Percentiles rank a stretch among this genome's conserved stretches.
phyloP scores from a whole-genome alignment of 257 asterid genomes.

The Solanum tacnaense region DNA sequence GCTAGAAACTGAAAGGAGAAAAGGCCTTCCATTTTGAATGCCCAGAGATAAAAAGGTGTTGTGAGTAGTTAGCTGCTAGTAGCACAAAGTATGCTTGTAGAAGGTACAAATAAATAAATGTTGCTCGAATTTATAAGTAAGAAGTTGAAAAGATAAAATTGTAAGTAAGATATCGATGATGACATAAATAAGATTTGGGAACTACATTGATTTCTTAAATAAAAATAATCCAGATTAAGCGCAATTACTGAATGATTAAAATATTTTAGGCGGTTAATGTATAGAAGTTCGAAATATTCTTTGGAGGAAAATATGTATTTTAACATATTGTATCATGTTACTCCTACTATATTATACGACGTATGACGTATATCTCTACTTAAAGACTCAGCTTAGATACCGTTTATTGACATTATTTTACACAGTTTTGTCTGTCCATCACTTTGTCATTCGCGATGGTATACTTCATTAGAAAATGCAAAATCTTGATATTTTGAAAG shows the following conservation, averaged over 20 bases:
- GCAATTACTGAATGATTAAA: not conserved
- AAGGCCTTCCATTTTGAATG: not conserved
- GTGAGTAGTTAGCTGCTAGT: not conserved
- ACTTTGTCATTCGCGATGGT: not conserved
- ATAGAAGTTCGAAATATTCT: not conserved
- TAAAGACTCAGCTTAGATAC: not conserved
- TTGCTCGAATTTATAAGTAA: not conserved
- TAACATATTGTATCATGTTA: too few species aligned
- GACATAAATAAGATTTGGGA: not conserved
- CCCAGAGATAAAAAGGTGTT: not conserved
- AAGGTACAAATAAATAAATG: not conserved
- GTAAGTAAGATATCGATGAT: not conserved
- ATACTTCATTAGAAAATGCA: too few species aligned
- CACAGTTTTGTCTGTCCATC: not conserved
- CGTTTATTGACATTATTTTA: not conserved
- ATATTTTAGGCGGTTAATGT: not conserved
- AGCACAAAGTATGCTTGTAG: not conserved
- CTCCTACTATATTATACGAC: too few species aligned
- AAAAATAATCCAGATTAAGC: not conserved
- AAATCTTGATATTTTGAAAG: too few species aligned
- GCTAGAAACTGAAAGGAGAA: not conserved
- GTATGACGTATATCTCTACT: too few species aligned
- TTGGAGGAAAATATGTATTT: not conserved
- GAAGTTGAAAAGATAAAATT: not conserved
- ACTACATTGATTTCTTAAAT: not conserved